phyloP scores from a whole-genome alignment of 768 basidiomycete genomes.

The Podaxis mareebaensis region DNA sequence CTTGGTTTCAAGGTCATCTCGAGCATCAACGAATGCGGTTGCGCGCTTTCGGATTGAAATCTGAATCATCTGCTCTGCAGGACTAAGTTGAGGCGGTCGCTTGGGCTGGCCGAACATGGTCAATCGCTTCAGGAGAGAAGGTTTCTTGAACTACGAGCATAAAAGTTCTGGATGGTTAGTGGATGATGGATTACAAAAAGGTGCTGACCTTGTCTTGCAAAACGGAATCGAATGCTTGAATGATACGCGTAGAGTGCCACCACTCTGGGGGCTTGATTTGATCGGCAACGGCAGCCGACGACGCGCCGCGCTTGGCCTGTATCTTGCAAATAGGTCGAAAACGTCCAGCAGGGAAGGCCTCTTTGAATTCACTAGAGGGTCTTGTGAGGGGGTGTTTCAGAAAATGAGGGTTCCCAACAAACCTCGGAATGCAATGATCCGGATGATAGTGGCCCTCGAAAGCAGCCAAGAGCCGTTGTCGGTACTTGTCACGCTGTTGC shows the following conservation, averaged over 20 bases:
- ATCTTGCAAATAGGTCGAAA: conserved; percentile 93
- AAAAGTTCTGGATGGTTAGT: conserved; percentile 15
- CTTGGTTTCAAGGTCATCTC: conserved; percentile 93
- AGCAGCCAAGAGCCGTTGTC: conserved; percentile 69
- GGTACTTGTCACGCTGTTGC: conserved; percentile 79
- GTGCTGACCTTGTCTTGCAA: conserved; percentile 74
- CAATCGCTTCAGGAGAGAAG: conserved; percentile 83
- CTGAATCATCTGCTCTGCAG: conserved; percentile 84
- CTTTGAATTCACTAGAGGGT: conserved; percentile 79
- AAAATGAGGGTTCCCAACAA: conserved; percentile 16
- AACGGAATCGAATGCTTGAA: conserved; percentile 87
- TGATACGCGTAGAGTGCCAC: conserved; percentile 93
- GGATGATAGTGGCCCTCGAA: conserved; percentile 89
- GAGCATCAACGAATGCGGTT: conserved; percentile 91
- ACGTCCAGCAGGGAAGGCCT: conserved; percentile 90
- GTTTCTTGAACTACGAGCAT: conserved; percentile 75
- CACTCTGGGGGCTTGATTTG: conserved; percentile 89
- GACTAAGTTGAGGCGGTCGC: conserved; percentile 70
- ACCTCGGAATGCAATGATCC: conserved; percentile 83
- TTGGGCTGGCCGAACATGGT: conserved; percentile 72
- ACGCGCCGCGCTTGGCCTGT: conserved; percentile 78
- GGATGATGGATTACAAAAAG: background rate
- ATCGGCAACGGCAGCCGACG: conserved; percentile 82
- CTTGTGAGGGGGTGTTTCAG: conserved; percentile 8
- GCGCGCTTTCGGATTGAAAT: conserved; percentile 89